Evolutionary conservation across 352 stramenopile genomes (phyloP), one percentile per base, ranked within the genome.

Genomic region (Globisporangium ultimum): DNA sequence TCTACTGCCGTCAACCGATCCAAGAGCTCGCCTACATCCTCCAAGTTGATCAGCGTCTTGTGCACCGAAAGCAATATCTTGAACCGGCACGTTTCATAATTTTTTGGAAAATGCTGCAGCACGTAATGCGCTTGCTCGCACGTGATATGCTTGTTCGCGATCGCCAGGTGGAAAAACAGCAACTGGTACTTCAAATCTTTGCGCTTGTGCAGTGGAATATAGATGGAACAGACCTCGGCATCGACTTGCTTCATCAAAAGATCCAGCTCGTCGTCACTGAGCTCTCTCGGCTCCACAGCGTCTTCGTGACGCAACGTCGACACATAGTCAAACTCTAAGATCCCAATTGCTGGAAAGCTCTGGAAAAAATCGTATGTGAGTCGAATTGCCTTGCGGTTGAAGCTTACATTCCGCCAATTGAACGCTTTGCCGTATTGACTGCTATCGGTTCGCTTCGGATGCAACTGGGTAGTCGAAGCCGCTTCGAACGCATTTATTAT

Each of bases 251-350:
- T 24, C 11, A 91, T 47, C 28, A 89, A 55, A 4, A 40, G 40
- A 2, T 77, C 65, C 7, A 91, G 50, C 7, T 71, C 54, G 0
- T 76, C 61, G 55, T 91, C 78, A 11, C 28, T 72, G 18, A 82
- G 64, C 18, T 76, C 65, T 0, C 46, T 8, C 0, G 64, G 47
- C 1, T 20, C 14, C 1, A 56, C 21, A 2, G 67, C 1, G 48
- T 89, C 81, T 63, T 89, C 81, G 21, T 78, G 74, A 6, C 81
- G 74, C 11, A 78, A 17, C 0, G 69, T 81, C 20, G 76, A 86
- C 8, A 86, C 78, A 48, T 78, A 91, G 58, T 91, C 81, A 55
- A 91, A 88, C 53, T 89, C 78, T 0, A 91, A 63, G n/a, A 88
- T 59, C 1, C 81, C 81, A 5, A 72, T 61, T 5, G 47, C 57